phyloP scores from a whole-genome alignment of 2,329 filamentous ascomycete genomes.

The Lachnellula arida region DNA sequence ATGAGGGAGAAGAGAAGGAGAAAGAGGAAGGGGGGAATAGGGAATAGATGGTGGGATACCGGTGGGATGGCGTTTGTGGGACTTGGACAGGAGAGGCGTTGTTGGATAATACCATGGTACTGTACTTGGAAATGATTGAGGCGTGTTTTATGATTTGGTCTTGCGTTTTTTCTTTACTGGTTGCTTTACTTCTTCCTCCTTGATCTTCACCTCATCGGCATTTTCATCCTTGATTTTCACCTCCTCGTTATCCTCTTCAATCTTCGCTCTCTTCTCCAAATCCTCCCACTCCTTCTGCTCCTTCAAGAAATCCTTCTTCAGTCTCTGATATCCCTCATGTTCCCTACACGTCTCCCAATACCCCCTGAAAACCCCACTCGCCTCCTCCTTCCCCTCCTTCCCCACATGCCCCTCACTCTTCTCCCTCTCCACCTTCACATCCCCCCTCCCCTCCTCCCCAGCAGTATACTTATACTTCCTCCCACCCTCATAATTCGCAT shows the following conservation, averaged over 20 bases:
- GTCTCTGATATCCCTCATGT: slow-evolving; percentile 39
- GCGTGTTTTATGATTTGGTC: too few species aligned
- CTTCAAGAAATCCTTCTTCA: slow-evolving; percentile 43
- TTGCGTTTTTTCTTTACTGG: slow-evolving; percentile 7
- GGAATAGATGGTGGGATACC: too few species aligned
- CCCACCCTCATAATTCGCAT: slow-evolving; percentile 52
- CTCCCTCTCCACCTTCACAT: slow-evolving; percentile 31
- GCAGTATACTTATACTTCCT: slow-evolving; percentile 43
- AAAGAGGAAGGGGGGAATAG: not conserved
- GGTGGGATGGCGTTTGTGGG: not conserved
- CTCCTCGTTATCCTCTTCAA: slow-evolving; percentile 1
- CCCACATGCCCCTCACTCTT: slow-evolving; percentile 42
- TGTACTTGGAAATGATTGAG: not conserved
- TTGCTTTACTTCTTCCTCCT: not conserved
- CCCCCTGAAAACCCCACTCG: slow-evolving; percentile 44
- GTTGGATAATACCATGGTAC: not conserved
- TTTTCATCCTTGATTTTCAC: not conserved
- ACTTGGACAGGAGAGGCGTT: not conserved
- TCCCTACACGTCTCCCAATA: slow-evolving; percentile 44
- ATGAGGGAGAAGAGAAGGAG: not conserved
- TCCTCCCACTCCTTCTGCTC: slow-evolving; percentile 36
- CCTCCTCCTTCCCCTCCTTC: slow-evolving; percentile 45
- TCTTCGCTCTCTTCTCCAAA: slow-evolving; percentile 4
- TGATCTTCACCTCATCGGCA: not conserved
- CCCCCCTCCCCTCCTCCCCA: slow-evolving; percentile 33